Evolutionary conservation across 345 rosid genomes (phyloP).

Genomic region (Clarkia xantiana): DNA sequence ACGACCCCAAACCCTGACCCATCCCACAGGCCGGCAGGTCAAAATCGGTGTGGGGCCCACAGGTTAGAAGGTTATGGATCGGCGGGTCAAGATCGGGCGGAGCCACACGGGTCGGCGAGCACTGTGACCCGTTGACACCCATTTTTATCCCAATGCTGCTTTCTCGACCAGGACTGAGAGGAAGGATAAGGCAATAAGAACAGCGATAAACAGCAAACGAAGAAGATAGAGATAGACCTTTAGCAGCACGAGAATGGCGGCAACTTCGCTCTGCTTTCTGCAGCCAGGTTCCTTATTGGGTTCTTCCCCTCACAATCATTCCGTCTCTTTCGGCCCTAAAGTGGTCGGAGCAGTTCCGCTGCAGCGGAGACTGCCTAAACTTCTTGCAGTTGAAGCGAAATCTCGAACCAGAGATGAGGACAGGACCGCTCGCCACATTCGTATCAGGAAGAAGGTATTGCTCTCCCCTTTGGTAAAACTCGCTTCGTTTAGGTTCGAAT

Average conservation of each 20-base stretch:
- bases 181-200: constrained; percentile 2
- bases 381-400: constrained; percentile 44
- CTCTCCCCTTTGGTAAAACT: not conserved
- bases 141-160: not conserved
- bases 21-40: too few relatives aligned
- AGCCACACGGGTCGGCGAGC: too few relatives aligned
- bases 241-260: not conserved
- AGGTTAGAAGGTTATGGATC: too few relatives aligned
- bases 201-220: not conserved
- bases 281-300: constrained; percentile 11
- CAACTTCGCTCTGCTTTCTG: constrained; percentile 5
- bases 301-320: constrained; percentile 7
- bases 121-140: too few relatives aligned
- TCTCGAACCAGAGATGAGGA: constrained; percentile 50
- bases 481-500: not conserved
- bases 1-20: too few relatives aligned
- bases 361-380: constrained; percentile 11
- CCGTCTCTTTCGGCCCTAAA: not conserved
- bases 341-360: constrained; percentile 13
- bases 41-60: too few relatives aligned
- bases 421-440: constrained; percentile 71
- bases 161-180: not conserved
- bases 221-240: not conserved
- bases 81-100: too few relatives aligned
- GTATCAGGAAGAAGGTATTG: constrained; percentile 85